Evolutionary conservation across 2,329 filamentous ascomycete species (phyloP), one percentile per base, ranked within the genome.

Genomic region (Fusarium sp.): DNA sequence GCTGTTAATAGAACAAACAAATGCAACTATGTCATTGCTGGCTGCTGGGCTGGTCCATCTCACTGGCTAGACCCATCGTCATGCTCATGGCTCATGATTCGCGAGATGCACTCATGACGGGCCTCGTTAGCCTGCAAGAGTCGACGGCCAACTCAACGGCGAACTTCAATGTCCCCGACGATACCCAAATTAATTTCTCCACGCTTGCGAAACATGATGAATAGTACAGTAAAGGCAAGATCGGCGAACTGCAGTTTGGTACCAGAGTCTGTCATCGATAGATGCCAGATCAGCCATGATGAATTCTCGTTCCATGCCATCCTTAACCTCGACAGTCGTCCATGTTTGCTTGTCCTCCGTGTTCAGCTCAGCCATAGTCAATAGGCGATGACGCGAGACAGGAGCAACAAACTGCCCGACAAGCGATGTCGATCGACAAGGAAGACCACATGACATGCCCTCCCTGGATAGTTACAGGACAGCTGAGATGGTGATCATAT

Each of bases 21-120:
- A 54, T 45, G 59, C 62, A 42, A 27, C 47, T 47, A 72, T 74
- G 71, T 74, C 71, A 73, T 68, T 40, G 34, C 38, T 45, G 40
- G 18, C 35, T 34, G 31, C 31, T 34, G 31, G 31, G 31, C 31
- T 31, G 14, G 35, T 8, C 24, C 31, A 50, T 52, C 22, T 50
- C 20, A 13, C 20, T 35, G 31, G 22, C 34, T n/a, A 38, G 45
- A 24, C 34, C 16, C n/a, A 37, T 62, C 45, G n/a, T 38, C 34
- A 54, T 20, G 16, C 31, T n/a, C 22, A 24, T 38, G 42, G 45
- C 60, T 62, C 14, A 24, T 40, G 45, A 45, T 40, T 62, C 42
- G 59, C 31, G 22, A 27, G 42, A 31, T 13, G 31, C 59, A 18
- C 42, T 50, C 22, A 62, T 62, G 42, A 52, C 34, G 34, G 38